Base-by-base conservation (phyloP, 768 basidiomycete genomes). In the Xerocomellus intermedius region DNA sequence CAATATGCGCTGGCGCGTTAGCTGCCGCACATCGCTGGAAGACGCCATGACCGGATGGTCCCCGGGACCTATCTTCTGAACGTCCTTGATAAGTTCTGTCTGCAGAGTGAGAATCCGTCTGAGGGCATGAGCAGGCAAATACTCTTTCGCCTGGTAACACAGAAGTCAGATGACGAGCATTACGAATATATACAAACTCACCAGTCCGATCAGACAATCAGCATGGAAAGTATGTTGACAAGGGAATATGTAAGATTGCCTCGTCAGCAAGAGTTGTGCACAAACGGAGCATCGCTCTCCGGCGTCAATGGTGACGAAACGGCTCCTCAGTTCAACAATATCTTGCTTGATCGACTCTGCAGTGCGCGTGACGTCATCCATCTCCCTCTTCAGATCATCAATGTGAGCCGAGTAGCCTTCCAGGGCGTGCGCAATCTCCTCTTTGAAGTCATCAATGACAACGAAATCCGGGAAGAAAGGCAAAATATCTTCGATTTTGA, bases 381-480 rank as follows among this genome's bases (percentile, higher is more conserved):
- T 99, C 64, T 98, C 97, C 48, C 74, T 82, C 72, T 94, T 95
- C 56, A 99, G 79, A 32, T 77, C 75, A 50, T 95, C 94, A 43
- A 98, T 98, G 63, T 94, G 91, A 17, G 86, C 81, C 39, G 92
- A 91, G 68, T 98, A 98, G 2, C 90, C 90, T 68, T 99, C 96
- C 60, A 99, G 75, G 0, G 97, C 97, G 56, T 87, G 87, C 47
- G 95, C 96, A 60, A 98, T 98, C 73, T 98, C 96, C 63, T 96
- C 91, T 71, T 99, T 99, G 82, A 99, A 98, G 69, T 98, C 97
- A 68, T 98, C 97, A 61, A 99, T 98, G 55, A 98, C 91, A 13
- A 96, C 94, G 68, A 99, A 99, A 74, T 98, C 96, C 2, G 97
- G 96, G 85, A 99, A 98, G 85, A 98, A 99, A 6, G 97, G 97